Percentiles rank a stretch among this genome's conserved stretches.
Evolutionary conservation across 768 basidiomycete genomes (phyloP).

Genomic region (Clitopilus passeckerianus): DNA sequence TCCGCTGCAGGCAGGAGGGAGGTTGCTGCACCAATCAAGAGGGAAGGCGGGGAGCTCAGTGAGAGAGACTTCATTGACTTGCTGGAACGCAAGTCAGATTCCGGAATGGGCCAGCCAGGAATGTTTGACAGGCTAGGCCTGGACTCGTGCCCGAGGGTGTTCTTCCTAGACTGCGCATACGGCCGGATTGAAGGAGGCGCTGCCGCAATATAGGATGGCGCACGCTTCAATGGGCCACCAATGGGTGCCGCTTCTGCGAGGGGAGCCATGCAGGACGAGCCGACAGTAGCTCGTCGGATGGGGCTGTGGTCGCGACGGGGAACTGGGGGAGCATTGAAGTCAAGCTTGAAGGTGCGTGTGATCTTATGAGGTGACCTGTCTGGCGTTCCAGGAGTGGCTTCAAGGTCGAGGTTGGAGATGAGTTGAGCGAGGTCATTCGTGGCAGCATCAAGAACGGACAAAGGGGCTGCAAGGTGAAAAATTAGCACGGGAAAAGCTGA

Average conservation of each 20-base stretch:
- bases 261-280: background rate
- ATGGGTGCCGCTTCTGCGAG: background rate
- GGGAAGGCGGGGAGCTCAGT: background rate
- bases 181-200: constrained; percentile 41
- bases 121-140: background rate
- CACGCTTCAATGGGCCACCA: constrained; percentile 12
- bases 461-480: constrained; percentile 34
- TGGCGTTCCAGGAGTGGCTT: constrained; percentile 65
- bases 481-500: constrained; percentile 3
- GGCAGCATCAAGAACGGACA: constrained; percentile 73
- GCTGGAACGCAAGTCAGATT: background rate
- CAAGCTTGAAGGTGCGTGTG: constrained; percentile 21
- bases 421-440: constrained; percentile 76
- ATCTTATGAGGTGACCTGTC: constrained; percentile 40
- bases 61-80: background rate
- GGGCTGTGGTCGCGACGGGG: constrained; percentile 20
- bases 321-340: constrained; percentile 13
- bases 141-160: constrained; percentile 1
- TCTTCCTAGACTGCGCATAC: constrained; percentile 30
- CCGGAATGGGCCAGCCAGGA: background rate
- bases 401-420: constrained; percentile 76
- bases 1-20: constrained; percentile 50
- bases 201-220: constrained; percentile 27
- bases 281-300: constrained; percentile 7
- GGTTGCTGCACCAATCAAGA: background rate